These are phyloP conservation scores for Epichloe hybrida DNA, from an alignment of 2,329 filamentous ascomycete species.

Conservation along the genomic window DNA sequence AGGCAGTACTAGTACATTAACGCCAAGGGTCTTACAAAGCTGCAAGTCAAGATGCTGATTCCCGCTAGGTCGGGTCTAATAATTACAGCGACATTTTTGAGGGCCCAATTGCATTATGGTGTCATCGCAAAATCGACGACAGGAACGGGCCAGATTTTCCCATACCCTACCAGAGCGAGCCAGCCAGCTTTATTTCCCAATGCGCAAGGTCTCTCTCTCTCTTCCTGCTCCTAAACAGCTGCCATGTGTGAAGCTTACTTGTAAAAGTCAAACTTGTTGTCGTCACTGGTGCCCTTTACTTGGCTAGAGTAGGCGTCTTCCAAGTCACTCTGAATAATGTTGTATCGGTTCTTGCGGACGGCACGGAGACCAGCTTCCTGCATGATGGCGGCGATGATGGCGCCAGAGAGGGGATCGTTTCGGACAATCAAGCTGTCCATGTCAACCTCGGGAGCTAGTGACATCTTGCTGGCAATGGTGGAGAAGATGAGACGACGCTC, in stretches of 20 bases:
- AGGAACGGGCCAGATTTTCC: too few species aligned
- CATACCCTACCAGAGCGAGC: too few species aligned
- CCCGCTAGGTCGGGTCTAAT: not conserved
- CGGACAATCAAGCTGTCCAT: conserved; percentile 91
- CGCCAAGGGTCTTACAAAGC: not conserved
- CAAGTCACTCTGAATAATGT: conserved; percentile 93
- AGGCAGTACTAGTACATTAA: not conserved
- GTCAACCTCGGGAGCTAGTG: conserved; percentile 88
- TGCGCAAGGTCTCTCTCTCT: not conserved
- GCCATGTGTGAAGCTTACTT: conserved; percentile 36
- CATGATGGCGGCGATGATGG: conserved; percentile 97
- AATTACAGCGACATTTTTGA: not conserved
- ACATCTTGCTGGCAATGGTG: conserved; percentile 97
- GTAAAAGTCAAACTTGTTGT: conserved; percentile 83
- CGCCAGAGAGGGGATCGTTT: conserved; percentile 89
- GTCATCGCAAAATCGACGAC: too few species aligned
- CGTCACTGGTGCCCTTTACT: conserved; percentile 63
- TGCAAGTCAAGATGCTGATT: not conserved
- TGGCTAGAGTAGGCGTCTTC: conserved; percentile 96
- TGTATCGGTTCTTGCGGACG: conserved; percentile 95
- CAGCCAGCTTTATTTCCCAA: too few species aligned
- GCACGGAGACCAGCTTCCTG: conserved; percentile 92
- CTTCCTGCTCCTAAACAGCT: not conserved
- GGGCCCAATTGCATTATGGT: not conserved
- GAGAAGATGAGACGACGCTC: conserved; percentile 93